These are phyloP conservation scores for Ampelocalamus luodianensis DNA, from an alignment of 176 grass and related monocot species.

Conservation along the genomic window DNA sequence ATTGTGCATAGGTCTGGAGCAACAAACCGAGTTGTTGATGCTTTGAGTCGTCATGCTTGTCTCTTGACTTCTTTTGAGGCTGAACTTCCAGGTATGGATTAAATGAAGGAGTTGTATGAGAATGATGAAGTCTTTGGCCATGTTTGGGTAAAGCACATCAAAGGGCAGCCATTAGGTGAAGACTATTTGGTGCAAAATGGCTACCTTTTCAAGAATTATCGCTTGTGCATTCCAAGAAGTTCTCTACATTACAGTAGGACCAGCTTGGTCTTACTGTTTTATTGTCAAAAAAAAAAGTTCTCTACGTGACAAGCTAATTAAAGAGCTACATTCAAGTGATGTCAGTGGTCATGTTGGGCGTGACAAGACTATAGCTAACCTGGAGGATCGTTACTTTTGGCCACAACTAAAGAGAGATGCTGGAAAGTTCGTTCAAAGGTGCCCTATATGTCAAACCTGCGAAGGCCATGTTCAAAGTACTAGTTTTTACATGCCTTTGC, in stretches of 20 bases:
- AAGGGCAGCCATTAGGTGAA: not conserved
- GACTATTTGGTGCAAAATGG: not conserved
- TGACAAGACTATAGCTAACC: not conserved
- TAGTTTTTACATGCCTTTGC: no score
- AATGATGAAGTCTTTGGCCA: not conserved
- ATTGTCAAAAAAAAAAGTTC: no score
- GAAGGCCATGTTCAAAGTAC: no score
- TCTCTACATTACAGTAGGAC: not conserved
- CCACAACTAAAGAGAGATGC: no score
- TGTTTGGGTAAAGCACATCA: not conserved
- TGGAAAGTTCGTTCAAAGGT: no score
- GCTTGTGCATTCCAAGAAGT: not conserved
- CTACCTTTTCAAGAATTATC: conserved; percentile 1
- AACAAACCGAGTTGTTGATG: not conserved
- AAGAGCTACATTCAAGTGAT: not conserved
- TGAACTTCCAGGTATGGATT: not conserved
- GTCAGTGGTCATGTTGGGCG: not conserved
- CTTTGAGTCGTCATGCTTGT: not conserved
- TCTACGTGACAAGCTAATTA: not conserved
- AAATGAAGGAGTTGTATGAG: conserved; percentile 27
- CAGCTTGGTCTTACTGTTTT: no score
- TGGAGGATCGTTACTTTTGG: not conserved
- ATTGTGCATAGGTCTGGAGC: not conserved
- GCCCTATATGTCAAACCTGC: no score
- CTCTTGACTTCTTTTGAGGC: not conserved